Conservation (phyloP, 192 early-diverging fungal genomes). For the Backusella psychrophila region DNA sequence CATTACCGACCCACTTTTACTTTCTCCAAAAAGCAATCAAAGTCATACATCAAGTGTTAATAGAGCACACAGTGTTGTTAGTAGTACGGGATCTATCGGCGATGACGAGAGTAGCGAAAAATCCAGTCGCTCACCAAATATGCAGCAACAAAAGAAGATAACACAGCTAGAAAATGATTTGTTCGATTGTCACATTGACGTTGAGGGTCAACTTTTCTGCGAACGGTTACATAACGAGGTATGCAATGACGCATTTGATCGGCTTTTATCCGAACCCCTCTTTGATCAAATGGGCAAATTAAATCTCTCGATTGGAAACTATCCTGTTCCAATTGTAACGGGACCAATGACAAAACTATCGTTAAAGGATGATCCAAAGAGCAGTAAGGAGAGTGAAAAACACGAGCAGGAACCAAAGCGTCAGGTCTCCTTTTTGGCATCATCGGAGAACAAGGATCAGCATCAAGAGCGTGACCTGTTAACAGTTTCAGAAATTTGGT, state of each 20-base stretch:
- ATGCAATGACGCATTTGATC: neutral
- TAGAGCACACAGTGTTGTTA: neutral
- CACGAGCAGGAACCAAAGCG: neutral
- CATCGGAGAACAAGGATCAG: neutral
- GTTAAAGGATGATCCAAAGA: neutral
- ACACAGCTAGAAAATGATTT: neutral
- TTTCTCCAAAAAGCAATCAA: neutral
- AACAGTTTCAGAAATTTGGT: conserved; percentile 20
- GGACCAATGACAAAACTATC: neutral
- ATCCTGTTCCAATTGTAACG: neutral
- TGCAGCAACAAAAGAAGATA: neutral
- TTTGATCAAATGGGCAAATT: conserved; percentile 11
- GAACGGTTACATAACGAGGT: conserved; percentile 5
- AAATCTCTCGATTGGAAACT: neutral
- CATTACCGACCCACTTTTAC: neutral
- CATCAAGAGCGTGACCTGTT: neutral
- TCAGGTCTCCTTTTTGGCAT: neutral
- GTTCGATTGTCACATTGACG: conserved; percentile 12
- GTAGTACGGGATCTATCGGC: neutral
- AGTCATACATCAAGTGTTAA: neutral
- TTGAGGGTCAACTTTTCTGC: neutral
- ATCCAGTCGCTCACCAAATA: neutral
- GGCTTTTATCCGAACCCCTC: conserved; percentile 3
- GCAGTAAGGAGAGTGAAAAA: neutral
- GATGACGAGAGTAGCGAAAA: neutral